A percentile compares a stretch with the other conserved stretches of the same genome.
These are phyloP conservation scores for Persicaria tinctoria DNA, from an alignment of 148 eudicot genomes.

Conservation along the genomic window DNA sequence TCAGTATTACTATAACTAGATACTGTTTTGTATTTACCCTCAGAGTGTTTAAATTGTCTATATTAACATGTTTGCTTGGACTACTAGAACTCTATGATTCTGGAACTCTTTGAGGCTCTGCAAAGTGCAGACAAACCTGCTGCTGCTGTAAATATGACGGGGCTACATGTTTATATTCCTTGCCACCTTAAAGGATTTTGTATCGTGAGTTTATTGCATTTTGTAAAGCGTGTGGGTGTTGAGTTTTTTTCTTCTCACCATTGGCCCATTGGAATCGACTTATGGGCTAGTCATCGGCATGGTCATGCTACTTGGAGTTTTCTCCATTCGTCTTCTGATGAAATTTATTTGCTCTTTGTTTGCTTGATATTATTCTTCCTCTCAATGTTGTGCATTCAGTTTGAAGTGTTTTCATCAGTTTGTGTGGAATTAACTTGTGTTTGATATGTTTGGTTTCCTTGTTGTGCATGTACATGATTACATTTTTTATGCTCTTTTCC, in stretches of 20 bases:
- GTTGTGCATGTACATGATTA: background rate
- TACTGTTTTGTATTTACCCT: background rate
- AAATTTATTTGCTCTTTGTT: background rate
- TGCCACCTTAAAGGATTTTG: background rate
- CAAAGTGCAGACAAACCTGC: slow-evolving; percentile 75
- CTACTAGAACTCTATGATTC: slow-evolving; percentile 86
- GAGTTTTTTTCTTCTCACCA: background rate
- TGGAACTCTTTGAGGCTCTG: slow-evolving; percentile 74
- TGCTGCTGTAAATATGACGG: slow-evolving; percentile 72
- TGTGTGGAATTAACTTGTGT: background rate
- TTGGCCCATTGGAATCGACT: background rate
- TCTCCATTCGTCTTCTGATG: background rate
- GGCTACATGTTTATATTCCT: slow-evolving; percentile 50
- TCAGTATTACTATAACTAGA: background rate
- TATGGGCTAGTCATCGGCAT: background rate
- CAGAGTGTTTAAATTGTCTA: background rate
- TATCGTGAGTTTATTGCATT: background rate
- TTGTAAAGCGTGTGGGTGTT: background rate
- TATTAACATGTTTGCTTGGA: slow-evolving; percentile 85
- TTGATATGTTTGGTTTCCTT: background rate
- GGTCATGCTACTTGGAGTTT: background rate
- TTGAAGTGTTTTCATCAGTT: background rate
- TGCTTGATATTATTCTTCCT: background rate
- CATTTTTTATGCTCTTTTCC: background rate
- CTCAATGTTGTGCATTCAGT: background rate